phyloP scores from a whole-genome alignment of 192 early-diverging fungal genomes.

The Phlyctochytrium planicorne region DNA sequence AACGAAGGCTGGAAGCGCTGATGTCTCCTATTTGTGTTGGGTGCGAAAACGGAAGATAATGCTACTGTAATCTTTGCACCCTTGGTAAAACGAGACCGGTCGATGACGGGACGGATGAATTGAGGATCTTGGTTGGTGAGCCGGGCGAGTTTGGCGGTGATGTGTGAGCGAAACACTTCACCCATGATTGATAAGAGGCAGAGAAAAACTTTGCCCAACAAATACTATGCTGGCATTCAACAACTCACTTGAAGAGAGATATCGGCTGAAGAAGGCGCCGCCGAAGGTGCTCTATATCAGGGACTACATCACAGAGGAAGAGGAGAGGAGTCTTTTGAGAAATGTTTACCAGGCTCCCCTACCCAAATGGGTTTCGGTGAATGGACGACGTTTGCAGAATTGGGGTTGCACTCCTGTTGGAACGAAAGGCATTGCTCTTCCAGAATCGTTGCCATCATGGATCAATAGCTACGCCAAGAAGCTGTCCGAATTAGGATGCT shows the following conservation, averaged over 20 bases:
- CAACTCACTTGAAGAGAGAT: too few relatives aligned
- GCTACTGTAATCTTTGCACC: neutral
- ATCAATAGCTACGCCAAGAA: constrained; percentile 13
- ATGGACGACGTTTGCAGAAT: constrained; percentile 31
- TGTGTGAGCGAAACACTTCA: neutral
- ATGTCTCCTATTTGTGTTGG: neutral
- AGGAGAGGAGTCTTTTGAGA: constrained; percentile 14
- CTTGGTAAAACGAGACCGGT: neutral
- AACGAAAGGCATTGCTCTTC: constrained; percentile 3
- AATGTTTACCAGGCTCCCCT: constrained; percentile 18
- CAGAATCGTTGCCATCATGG: constrained; percentile 27
- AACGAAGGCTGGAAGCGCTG: neutral
- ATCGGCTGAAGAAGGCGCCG: constrained; percentile 25
- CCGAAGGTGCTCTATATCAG: constrained; percentile 21
- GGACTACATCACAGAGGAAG: constrained; percentile 25
- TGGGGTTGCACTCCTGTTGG: constrained; percentile 18
- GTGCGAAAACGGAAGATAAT: neutral
- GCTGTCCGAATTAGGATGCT: constrained; percentile 11
- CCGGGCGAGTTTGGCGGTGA: neutral
- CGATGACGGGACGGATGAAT: neutral
- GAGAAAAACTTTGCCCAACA: too few relatives aligned
- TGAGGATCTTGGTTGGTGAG: neutral
- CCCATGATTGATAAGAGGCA: too few relatives aligned
- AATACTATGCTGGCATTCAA: too few relatives aligned
- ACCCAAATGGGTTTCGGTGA: constrained; percentile 24